Conservation (phyloP, 352 stramenopile genomes). For the Globisporangium recalcitrans region DNA sequence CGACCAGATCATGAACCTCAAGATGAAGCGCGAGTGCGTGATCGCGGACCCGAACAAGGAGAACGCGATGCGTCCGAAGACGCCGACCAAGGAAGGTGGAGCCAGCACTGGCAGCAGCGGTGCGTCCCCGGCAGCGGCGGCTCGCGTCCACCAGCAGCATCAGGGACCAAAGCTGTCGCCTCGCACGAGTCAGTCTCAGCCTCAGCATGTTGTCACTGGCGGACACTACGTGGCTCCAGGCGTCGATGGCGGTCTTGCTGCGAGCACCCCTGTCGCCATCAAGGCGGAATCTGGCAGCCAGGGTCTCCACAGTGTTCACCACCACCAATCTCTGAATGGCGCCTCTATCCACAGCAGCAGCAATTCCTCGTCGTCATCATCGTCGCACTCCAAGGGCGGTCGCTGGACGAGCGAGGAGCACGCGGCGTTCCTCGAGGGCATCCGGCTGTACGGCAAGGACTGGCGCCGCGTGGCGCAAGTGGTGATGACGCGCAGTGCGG, state of each 20-base stretch:
- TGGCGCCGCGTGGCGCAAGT: slow-evolving; percentile 82
- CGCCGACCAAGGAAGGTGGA: slow-evolving; percentile 14
- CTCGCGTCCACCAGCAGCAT: neutral
- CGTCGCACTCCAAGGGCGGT: slow-evolving; percentile 58
- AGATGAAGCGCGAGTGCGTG: slow-evolving; percentile 81
- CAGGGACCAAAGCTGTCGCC: slow-evolving; percentile 23
- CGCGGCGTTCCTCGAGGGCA: slow-evolving; percentile 79
- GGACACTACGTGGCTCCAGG: slow-evolving; percentile 10
- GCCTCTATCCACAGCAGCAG: neutral
- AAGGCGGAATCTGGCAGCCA: slow-evolving; percentile 14
- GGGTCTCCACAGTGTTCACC: neutral
- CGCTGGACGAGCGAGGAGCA: slow-evolving; percentile 88
- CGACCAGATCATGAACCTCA: slow-evolving; percentile 79
- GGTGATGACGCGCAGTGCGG: slow-evolving; percentile 76
- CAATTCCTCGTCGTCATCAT: slow-evolving; percentile 15
- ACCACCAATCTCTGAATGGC: neutral
- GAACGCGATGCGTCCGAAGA: slow-evolving; percentile 44
- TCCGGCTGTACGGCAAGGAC: slow-evolving; percentile 85
- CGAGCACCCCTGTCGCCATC: slow-evolving; percentile 6
- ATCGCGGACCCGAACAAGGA: slow-evolving; percentile 87
- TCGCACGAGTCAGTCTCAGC: slow-evolving; percentile 13
- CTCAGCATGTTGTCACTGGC: slow-evolving; percentile 8
- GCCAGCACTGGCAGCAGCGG: slow-evolving; percentile 3
- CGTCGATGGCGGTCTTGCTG: neutral
- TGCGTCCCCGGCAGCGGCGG: neutral